These are phyloP conservation scores for Marasmius fiardii DNA, from an alignment of 1,284 basidiomycete species.

Conservation along the genomic window DNA sequence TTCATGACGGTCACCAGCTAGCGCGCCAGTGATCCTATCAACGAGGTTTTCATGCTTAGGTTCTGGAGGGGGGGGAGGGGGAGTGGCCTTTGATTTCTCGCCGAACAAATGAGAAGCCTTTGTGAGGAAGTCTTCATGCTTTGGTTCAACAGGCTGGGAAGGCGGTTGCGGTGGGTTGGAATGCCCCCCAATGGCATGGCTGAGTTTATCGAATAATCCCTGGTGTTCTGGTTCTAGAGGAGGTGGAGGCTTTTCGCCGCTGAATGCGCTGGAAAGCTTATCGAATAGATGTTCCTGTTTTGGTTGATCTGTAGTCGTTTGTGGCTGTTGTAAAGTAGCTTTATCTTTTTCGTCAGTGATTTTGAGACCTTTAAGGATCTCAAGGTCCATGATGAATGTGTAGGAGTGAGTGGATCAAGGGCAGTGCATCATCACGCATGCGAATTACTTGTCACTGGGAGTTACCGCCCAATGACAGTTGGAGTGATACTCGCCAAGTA, in stretches of 20 bases:
- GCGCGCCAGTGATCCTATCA: slow-evolving; percentile 20
- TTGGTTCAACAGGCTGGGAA: not conserved
- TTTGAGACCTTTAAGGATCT: slow-evolving; percentile 1
- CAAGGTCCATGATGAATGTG: not conserved
- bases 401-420: not conserved
- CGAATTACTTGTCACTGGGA: too few species aligned
- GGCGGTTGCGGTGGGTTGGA: not conserved
- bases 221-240: slow-evolving; percentile 10
- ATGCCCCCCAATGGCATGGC: slow-evolving; percentile 14
- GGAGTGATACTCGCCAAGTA: too few species aligned
- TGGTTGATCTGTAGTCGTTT: not conserved
- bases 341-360: slow-evolving; percentile 3
- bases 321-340: not conserved
- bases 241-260: not conserved
- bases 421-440: not conserved
- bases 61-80: slow-evolving; percentile 16
- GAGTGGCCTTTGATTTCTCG: not conserved
- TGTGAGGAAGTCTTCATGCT: slow-evolving; percentile 5
- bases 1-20: slow-evolving; percentile 7
- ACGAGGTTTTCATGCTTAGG: slow-evolving; percentile 19
- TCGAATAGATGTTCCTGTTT: slow-evolving; percentile 1
- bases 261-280: not conserved
- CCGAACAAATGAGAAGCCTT: slow-evolving; percentile 6
- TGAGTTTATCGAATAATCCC: slow-evolving; percentile 18
- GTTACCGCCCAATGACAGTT: too few species aligned